Evolutionary conservation across 2,329 filamentous ascomycete genomes (phyloP).

Genomic region (Beauveria caledonica): DNA sequence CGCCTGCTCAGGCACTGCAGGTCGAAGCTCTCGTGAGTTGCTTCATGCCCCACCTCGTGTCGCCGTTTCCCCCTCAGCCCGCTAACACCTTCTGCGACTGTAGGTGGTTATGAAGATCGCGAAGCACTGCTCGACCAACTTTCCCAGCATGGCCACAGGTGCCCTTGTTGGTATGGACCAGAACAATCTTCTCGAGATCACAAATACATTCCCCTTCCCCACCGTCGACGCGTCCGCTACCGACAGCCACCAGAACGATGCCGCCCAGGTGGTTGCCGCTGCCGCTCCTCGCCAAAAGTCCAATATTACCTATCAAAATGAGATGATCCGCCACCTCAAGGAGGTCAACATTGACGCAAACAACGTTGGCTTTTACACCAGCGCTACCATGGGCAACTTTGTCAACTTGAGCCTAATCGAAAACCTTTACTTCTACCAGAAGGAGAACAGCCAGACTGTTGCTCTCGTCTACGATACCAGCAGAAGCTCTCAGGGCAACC

Average conservation of each 20-base stretch:
- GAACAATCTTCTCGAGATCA: slow-evolving; percentile 74
- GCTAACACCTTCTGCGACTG: slow-evolving; percentile 8
- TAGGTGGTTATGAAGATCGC: slow-evolving; percentile 97
- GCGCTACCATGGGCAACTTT: slow-evolving; percentile 97
- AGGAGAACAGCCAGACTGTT: slow-evolving; percentile 81
- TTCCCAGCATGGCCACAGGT: slow-evolving; percentile 83
- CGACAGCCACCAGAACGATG: slow-evolving; percentile 67
- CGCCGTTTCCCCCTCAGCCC: slow-evolving; percentile 18
- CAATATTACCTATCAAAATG: slow-evolving; percentile 79
- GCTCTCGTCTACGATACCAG: slow-evolving; percentile 92
- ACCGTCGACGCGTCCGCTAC: slow-evolving; percentile 62
- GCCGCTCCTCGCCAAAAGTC: slow-evolving; percentile 88
- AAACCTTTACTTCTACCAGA: slow-evolving; percentile 97
- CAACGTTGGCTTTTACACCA: slow-evolving; percentile 97
- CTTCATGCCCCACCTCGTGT: slow-evolving; percentile 27
- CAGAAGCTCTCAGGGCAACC: slow-evolving; percentile 83
- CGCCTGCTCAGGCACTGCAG: slow-evolving; percentile 77
- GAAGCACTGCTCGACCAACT: slow-evolving; percentile 82
- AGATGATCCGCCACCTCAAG: slow-evolving; percentile 94
- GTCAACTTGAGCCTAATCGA: slow-evolving; percentile 92
- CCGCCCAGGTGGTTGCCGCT: slow-evolving; percentile 63
- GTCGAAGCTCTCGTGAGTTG: slow-evolving; percentile 82
- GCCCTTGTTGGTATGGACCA: slow-evolving; percentile 91
- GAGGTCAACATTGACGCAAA: slow-evolving; percentile 99
- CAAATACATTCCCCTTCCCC: slow-evolving; percentile 92